These are phyloP conservation scores for Zymoseptoria ardabiliae DNA, from an alignment of 2,329 filamentous ascomycete species.

Conservation along the genomic window DNA sequence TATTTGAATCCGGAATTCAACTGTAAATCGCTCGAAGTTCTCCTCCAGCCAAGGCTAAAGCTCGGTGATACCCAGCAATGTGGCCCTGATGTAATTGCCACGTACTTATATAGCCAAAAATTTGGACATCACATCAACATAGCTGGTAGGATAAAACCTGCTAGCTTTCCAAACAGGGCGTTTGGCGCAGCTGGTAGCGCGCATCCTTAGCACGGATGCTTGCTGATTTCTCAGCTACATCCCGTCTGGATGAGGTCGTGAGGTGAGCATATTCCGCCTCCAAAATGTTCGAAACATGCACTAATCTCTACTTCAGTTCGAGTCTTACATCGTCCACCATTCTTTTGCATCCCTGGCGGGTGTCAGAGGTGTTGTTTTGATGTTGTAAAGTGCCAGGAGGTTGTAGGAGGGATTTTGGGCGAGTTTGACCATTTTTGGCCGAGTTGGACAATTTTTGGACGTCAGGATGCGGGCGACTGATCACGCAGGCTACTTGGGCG, in stretches of 20 bases:
- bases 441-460: not conserved
- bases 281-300: too few species aligned
- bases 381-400: not conserved
- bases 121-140: too few species aligned
- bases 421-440: too few species aligned
- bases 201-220: slow-evolving; percentile 1
- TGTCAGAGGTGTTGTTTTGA: not conserved
- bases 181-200: slow-evolving; percentile 2
- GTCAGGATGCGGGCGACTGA: not conserved
- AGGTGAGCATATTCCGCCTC: not conserved
- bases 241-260: not conserved
- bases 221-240: not conserved
- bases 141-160: too few species aligned
- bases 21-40: too few species aligned
- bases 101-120: too few species aligned
- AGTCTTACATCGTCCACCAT: slow-evolving; percentile 2
- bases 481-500: not conserved
- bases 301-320: not conserved
- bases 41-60: too few species aligned
- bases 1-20: too few species aligned
- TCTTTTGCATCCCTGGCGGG: not conserved
- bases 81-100: too few species aligned
- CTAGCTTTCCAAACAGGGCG: too few species aligned
- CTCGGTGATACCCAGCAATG: too few species aligned
- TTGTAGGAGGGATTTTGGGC: too few species aligned